These are phyloP conservation scores for Pneumocystis oryctolagi DNA, from an alignment of 1,139 yeast genomes.

Conservation along the genomic window DNA sequence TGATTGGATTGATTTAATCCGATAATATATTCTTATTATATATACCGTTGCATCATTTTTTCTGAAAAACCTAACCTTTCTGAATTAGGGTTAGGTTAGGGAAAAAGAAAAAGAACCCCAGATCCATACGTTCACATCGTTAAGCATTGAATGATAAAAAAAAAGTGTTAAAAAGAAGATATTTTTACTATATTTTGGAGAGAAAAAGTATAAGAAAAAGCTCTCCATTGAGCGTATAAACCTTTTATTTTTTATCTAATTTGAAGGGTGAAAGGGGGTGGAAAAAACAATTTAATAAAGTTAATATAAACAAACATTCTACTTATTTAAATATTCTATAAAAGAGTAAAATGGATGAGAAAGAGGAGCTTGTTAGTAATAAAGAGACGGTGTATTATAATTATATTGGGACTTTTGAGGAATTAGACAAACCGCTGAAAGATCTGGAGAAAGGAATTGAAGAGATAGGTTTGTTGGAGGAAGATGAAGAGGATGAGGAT, in stretches of 20 bases:
- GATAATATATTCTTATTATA: too few relatives aligned
- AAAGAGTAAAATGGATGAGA: background rate
- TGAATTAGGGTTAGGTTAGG: background rate
- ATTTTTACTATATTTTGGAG: background rate
- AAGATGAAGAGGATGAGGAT: conserved; percentile 66
- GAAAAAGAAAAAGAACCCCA: background rate
- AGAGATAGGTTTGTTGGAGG: conserved; percentile 18
- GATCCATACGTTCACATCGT: background rate
- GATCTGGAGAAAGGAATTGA: background rate
- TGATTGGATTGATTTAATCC: too few relatives aligned
- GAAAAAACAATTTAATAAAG: background rate
- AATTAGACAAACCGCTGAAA: background rate
- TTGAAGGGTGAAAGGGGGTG: background rate
- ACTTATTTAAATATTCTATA: background rate
- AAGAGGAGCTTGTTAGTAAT: background rate
- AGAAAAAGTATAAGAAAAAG: background rate
- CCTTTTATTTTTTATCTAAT: background rate
- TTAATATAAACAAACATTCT: background rate
- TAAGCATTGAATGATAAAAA: background rate
- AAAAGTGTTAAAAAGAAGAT: background rate
- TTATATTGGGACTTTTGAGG: background rate
- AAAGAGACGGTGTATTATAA: background rate
- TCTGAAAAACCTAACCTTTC: background rate
- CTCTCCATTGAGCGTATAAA: background rate
- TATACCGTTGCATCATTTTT: too few relatives aligned